Percentiles rank a stretch among this genome's conserved stretches.
phyloP scores from a whole-genome alignment of 2,329 filamentous ascomycete genomes.

The Claviceps monticola region DNA sequence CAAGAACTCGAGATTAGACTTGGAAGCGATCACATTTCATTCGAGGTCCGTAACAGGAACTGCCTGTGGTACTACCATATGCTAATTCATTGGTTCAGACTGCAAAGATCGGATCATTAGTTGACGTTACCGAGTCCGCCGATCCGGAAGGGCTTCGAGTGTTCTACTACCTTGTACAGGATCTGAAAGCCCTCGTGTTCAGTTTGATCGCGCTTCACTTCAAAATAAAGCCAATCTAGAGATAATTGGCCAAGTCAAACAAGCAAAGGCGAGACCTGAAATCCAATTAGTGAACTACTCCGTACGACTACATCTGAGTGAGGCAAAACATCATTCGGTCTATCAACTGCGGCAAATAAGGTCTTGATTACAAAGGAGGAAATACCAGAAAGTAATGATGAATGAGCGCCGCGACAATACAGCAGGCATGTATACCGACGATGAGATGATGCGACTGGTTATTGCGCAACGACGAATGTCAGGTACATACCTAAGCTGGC shows the following conservation, averaged over 20 bases:
- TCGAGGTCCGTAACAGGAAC: slow-evolving; percentile 54
- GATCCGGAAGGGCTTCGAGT: slow-evolving; percentile 93
- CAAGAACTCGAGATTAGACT: slow-evolving; percentile 92
- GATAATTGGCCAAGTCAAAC: not conserved
- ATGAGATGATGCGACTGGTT: no score
- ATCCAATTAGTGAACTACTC: no score
- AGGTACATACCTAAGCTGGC: no score
- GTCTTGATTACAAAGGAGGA: no score
- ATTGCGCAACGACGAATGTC: no score
- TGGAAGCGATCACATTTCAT: slow-evolving; percentile 92
- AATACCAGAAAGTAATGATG: no score
- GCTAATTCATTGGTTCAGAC: slow-evolving; percentile 44
- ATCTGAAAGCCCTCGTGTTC: slow-evolving; percentile 92
- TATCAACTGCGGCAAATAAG: no score
- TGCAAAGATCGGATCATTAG: slow-evolving; percentile 92
- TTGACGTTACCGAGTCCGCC: slow-evolving; percentile 90
- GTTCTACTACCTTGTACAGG: slow-evolving; percentile 97
- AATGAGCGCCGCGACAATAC: no score
- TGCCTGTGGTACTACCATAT: not conserved
- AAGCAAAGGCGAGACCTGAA: not conserved
- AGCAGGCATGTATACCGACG: no score
- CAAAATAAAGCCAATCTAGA: slow-evolving; percentile 73
- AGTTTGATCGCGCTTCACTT: slow-evolving; percentile 94
- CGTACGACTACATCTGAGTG: no score
- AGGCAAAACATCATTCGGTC: no score